phyloP scores from a whole-genome alignment of 2,329 filamentous ascomycete genomes.

The Fusarium sp. region DNA sequence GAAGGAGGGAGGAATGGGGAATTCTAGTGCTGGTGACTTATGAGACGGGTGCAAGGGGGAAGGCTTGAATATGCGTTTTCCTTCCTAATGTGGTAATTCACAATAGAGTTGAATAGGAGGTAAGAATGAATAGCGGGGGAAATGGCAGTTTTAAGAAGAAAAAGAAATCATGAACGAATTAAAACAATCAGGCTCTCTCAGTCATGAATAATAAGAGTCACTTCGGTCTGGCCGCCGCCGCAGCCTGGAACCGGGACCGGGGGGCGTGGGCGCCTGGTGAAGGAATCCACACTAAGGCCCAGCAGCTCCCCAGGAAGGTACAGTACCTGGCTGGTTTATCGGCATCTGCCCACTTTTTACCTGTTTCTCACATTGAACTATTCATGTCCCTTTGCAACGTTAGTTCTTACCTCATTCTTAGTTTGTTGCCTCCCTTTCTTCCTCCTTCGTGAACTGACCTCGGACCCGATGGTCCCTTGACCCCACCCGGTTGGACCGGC shows the following conservation, averaged over 20 bases:
- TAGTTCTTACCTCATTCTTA: constrained; percentile 5
- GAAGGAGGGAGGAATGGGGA: not conserved
- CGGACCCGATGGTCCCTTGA: constrained; percentile 30
- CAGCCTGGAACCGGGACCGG: constrained; percentile 24
- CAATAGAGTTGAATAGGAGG: not conserved
- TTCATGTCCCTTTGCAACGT: constrained; percentile 1
- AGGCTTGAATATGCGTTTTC: not conserved
- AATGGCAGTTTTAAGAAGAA: not conserved
- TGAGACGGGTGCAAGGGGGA: not conserved
- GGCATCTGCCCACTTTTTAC: constrained; percentile 13
- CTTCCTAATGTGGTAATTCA: not conserved
- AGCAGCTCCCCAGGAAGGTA: not conserved
- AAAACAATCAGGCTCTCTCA: not conserved
- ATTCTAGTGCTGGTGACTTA: not conserved
- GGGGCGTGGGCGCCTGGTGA: constrained; percentile 9
- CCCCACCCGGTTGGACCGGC: constrained; percentile 23
- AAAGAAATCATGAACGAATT: not conserved
- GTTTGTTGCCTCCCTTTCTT: not conserved
- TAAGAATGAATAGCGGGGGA: not conserved
- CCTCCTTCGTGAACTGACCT: constrained; percentile 30
- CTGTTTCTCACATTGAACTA: constrained; percentile 6
- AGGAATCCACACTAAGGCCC: constrained; percentile 11
- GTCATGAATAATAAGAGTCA: constrained; percentile 21
- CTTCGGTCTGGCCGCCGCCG: constrained; percentile 32
- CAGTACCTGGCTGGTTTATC: constrained; percentile 15